phyloP scores from a whole-genome alignment of 2,329 filamentous ascomycete species.

The Colletotrichum sp. region DNA sequence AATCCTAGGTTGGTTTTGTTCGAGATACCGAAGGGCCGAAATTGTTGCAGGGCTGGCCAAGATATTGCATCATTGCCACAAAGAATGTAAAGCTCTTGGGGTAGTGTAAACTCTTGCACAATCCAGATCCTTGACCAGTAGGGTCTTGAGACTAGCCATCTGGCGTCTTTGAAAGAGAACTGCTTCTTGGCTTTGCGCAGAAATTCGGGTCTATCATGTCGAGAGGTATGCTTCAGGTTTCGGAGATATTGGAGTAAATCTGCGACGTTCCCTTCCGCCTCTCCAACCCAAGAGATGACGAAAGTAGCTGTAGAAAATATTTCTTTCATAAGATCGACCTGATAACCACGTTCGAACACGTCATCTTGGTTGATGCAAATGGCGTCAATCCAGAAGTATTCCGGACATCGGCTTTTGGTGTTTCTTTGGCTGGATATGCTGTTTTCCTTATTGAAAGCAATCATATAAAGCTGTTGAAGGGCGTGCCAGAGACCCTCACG shows the following conservation, averaged over 20 bases:
- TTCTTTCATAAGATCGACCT: slow-evolving; percentile 42
- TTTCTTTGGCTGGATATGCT: not conserved
- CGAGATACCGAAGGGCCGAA: not conserved
- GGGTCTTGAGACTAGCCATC: not conserved
- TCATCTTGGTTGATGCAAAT: slow-evolving; percentile 45
- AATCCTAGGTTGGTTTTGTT: not conserved
- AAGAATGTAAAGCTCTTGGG: not conserved
- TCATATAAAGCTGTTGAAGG: not conserved
- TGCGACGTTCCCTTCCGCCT: not conserved
- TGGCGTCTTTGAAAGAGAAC: not conserved
- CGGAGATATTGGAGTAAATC: not conserved
- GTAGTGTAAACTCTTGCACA: not conserved
- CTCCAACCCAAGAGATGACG: slow-evolving; percentile 40
- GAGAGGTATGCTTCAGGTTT: slow-evolving; percentile 29
- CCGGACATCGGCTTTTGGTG: not conserved
- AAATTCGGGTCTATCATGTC: not conserved
- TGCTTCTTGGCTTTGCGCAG: slow-evolving; percentile 20
- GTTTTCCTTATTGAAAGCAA: not conserved
- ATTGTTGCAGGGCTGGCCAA: not conserved
- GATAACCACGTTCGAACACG: slow-evolving; percentile 36
- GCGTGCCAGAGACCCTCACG: not conserved
- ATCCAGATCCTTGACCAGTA: slow-evolving; percentile 8
- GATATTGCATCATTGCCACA: not conserved
- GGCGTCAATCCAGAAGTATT: slow-evolving; percentile 41
- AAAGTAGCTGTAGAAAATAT: slow-evolving; percentile 38